A percentile compares a stretch with the other conserved stretches of the same genome.
Evolutionary conservation across 2,329 filamentous ascomycete genomes (phyloP).

Genomic region (Simplicillium sp.): DNA sequence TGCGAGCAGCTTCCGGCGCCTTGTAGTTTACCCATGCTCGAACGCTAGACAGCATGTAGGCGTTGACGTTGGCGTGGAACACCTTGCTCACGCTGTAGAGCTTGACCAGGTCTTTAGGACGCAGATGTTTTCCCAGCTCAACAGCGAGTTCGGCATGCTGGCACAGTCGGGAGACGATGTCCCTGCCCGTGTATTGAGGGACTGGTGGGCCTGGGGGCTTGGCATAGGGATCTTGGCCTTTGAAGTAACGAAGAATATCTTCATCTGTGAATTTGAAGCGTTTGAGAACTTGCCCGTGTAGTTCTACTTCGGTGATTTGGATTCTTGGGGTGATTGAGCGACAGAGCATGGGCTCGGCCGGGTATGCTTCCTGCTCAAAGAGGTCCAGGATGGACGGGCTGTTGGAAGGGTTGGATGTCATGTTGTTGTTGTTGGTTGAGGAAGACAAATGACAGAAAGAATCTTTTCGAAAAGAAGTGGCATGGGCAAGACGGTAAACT

Average conservation of each 20-base stretch:
- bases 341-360: neutral
- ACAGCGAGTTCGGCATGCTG: conserved; percentile 42
- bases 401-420: too few species aligned
- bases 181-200: conserved; percentile 17
- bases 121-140: conserved; percentile 44
- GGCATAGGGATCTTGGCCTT: conserved; percentile 17
- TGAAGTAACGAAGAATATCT: conserved; percentile 18
- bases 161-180: conserved; percentile 34
- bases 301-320: neutral
- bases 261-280: conserved; percentile 18
- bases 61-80: conserved; percentile 52
- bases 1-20: conserved; percentile 42
- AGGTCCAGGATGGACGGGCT: too few species aligned
- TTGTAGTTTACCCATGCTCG: conserved; percentile 41
- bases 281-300: conserved; percentile 10
- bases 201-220: neutral
- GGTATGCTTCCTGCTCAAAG: neutral
- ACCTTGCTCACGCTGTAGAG: conserved; percentile 56
- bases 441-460: too few species aligned
- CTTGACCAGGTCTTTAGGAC: conserved; percentile 45
- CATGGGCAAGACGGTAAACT: too few species aligned
- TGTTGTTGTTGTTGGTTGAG: too few species aligned
- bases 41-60: conserved; percentile 49
- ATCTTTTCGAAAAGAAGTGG: too few species aligned
- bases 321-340: conserved; percentile 5